Conservation (phyloP, 768 basidiomycete species). For the Lepiota brunneoincarnata region DNA sequence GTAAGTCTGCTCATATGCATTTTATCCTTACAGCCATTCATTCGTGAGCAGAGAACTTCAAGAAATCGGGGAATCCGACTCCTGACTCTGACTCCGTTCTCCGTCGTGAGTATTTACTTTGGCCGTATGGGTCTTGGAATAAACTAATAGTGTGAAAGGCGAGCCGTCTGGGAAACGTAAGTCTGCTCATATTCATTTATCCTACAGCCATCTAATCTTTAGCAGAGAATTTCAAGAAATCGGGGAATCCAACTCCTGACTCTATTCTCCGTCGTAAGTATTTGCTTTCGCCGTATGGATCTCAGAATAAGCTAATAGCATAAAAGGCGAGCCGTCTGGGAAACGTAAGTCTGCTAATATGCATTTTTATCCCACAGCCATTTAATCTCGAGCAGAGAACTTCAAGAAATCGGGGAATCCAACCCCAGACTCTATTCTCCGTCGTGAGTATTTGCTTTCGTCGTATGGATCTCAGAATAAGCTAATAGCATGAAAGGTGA, state of each 20-base stretch:
- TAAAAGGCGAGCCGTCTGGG: too few relatives aligned
- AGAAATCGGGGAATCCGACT: not conserved
- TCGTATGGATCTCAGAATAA: not conserved
- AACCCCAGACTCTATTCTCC: not conserved
- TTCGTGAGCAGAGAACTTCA: not conserved
- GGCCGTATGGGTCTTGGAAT: not conserved
- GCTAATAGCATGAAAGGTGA: too few relatives aligned
- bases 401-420: not conserved
- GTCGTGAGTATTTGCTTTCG: not conserved
- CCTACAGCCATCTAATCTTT: not conserved
- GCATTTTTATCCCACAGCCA: too few relatives aligned
- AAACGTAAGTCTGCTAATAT: too few relatives aligned
- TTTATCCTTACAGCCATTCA: too few relatives aligned
- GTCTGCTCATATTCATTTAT: too few relatives aligned
- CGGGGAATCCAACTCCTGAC: not conserved
- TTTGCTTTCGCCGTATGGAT: not conserved
- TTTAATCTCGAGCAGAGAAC: not conserved
- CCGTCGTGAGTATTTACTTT: not conserved
- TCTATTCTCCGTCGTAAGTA: not conserved
- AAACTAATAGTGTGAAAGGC: too few relatives aligned
- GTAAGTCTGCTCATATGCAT: too few relatives aligned
- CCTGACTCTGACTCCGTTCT: constrained; percentile 2
- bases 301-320: too few relatives aligned
- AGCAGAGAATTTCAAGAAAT: not conserved
- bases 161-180: too few relatives aligned